These are phyloP conservation scores for Clarireedia sp. DNA, from an alignment of 2,329 filamentous ascomycete genomes.

Conservation along the genomic window DNA sequence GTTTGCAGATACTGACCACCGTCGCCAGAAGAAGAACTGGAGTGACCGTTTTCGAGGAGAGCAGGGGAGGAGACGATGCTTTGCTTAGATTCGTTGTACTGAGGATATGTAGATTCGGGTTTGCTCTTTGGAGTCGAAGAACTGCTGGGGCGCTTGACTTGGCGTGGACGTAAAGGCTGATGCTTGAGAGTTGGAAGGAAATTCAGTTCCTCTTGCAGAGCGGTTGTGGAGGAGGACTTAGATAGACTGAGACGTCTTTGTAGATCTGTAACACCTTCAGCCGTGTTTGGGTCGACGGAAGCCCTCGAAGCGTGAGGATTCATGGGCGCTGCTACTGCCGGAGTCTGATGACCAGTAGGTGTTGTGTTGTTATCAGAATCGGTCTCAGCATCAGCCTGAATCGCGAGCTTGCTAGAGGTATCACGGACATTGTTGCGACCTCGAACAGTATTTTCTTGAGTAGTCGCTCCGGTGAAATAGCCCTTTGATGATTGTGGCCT, in stretches of 20 bases:
- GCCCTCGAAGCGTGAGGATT: slow-evolving; percentile 1
- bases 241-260: slow-evolving; percentile 9
- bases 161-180: slow-evolving; percentile 30
- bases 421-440: not conserved
- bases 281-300: slow-evolving; percentile 12
- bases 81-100: slow-evolving; percentile 1
- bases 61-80: not conserved
- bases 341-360: not conserved
- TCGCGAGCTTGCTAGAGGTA: not conserved
- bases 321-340: not conserved
- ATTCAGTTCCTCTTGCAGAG: slow-evolving; percentile 19
- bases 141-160: slow-evolving; percentile 19
- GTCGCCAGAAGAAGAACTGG: slow-evolving; percentile 10
- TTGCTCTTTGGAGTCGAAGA: not conserved
- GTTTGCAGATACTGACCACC: slow-evolving; percentile 19
- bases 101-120: not conserved
- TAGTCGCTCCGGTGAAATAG: not conserved
- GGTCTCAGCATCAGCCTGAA: not conserved
- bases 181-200: slow-evolving; percentile 35
- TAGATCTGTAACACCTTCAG: slow-evolving; percentile 5
- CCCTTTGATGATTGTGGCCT: slow-evolving; percentile 23
- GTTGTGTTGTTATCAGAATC: not conserved
- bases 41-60: not conserved
- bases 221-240: slow-evolving; percentile 20
- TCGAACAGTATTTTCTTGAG: not conserved